phyloP scores from a whole-genome alignment of 371 early-diverging fungal genomes.

The Lichtheimia ornata region DNA sequence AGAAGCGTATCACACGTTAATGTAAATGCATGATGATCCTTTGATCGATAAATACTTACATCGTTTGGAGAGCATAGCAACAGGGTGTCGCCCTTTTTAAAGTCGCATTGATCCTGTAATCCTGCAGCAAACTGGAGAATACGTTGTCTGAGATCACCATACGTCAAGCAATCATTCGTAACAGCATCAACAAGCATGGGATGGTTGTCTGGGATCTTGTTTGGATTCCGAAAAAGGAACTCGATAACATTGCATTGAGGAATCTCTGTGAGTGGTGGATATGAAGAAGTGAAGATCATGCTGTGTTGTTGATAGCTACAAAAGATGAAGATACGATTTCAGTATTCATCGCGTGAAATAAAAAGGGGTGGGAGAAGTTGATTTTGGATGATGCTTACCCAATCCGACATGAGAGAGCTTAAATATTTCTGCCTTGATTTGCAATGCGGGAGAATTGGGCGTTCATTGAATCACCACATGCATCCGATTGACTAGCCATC shows the following conservation, averaged over 20 bases:
- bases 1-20: not conserved
- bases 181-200: constrained; percentile 60
- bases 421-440: too few relatives aligned
- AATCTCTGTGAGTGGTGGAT: constrained; percentile 1
- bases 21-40: not conserved
- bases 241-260: constrained; percentile 19
- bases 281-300: constrained; percentile 20
- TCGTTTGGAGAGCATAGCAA: constrained; percentile 75
- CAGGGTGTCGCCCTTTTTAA: constrained; percentile 69
- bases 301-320: not conserved
- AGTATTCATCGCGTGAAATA: too few relatives aligned
- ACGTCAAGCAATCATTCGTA: constrained; percentile 58
- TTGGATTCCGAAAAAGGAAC: constrained; percentile 19
- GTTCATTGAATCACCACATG: too few relatives aligned
- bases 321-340: too few relatives aligned
- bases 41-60: constrained; percentile 24
- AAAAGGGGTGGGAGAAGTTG: too few relatives aligned
- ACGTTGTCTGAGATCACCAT: constrained; percentile 57
- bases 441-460: too few relatives aligned
- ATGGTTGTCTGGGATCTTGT: constrained; percentile 29
- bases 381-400: too few relatives aligned
- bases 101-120: constrained; percentile 54
- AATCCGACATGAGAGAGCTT: too few relatives aligned
- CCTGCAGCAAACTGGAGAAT: constrained; percentile 73
- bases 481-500: too few relatives aligned